Conservation (phyloP, 345 rosid genomes). For the Pugionium cornutum region DNA sequence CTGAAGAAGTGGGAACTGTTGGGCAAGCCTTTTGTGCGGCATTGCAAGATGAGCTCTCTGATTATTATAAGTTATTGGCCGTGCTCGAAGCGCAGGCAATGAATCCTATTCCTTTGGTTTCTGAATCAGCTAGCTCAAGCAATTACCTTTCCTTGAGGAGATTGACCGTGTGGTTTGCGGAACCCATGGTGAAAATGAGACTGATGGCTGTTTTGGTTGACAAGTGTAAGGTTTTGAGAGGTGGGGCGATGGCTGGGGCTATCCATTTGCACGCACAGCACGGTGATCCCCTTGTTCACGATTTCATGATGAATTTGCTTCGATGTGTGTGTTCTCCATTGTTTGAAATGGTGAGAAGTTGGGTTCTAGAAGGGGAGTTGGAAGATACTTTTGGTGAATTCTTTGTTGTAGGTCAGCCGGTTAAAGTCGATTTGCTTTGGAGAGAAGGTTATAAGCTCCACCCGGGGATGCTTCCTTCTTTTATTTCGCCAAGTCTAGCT, state of each 20-base stretch:
- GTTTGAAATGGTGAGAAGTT: constrained; percentile 97
- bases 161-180: constrained; percentile 86
- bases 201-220: constrained; percentile 96
- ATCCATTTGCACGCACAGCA: constrained; percentile 96
- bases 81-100: constrained; percentile 86
- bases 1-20: constrained; percentile 84
- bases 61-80: constrained; percentile 84
- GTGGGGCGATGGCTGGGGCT: constrained; percentile 97
- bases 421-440: constrained; percentile 95
- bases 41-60: constrained; percentile 82
- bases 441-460: constrained; percentile 94
- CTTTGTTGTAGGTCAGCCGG: constrained; percentile 87
- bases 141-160: constrained; percentile 89
- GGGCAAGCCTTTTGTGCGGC: constrained; percentile 98
- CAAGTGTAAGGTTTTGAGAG: constrained; percentile 85
- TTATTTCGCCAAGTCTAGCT: constrained; percentile 87
- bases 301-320: constrained; percentile 84
- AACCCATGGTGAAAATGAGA: constrained; percentile 96
- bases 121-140: constrained; percentile 59
- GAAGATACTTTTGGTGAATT: constrained; percentile 92
- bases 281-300: constrained; percentile 87
- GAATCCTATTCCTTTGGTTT: constrained; percentile 91
- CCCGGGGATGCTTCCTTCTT: constrained; percentile 85
- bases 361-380: constrained; percentile 99
- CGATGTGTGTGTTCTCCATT: constrained; percentile 87